These are phyloP conservation scores for Bathelium albidoporum DNA, from an alignment of 495 filamentous ascomycete species.

Conservation along the genomic window DNA sequence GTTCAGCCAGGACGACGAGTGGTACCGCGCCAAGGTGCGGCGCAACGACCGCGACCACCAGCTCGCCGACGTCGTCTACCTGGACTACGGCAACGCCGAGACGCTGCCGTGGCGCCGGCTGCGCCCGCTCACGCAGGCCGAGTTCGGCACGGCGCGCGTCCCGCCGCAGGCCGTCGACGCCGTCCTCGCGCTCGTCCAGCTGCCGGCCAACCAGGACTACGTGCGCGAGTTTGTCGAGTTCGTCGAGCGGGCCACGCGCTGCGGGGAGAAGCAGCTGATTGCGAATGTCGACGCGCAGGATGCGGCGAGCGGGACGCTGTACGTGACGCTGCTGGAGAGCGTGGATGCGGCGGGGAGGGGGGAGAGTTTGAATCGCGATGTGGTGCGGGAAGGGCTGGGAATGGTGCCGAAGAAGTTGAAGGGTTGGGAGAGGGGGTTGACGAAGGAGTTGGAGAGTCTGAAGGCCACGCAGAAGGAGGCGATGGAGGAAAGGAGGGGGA, in stretches of 20 bases:
- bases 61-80: slow-evolving; percentile 80
- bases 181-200: slow-evolving; percentile 75
- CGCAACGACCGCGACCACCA: slow-evolving; percentile 85
- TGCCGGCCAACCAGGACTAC: slow-evolving; percentile 70
- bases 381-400: slow-evolving; percentile 71
- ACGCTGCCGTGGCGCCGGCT: slow-evolving; percentile 71
- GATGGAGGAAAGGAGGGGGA: slow-evolving; percentile 64
- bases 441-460: slow-evolving; percentile 57
- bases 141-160: slow-evolving; percentile 70
- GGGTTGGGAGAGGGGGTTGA: slow-evolving; percentile 71
- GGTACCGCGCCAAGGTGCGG: slow-evolving; percentile 87
- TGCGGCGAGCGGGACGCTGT: slow-evolving; percentile 61
- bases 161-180: slow-evolving; percentile 82
- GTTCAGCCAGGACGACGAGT: slow-evolving; percentile 76
- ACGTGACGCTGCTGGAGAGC: slow-evolving; percentile 79
- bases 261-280: slow-evolving; percentile 53
- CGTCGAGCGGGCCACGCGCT: slow-evolving; percentile 54
- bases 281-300: slow-evolving; percentile 79
- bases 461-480: slow-evolving; percentile 61
- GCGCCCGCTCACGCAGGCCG: slow-evolving; percentile 62
- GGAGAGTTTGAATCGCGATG: slow-evolving; percentile 76
- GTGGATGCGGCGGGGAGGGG: slow-evolving; percentile 44
- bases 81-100: slow-evolving; percentile 95
- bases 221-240: slow-evolving; percentile 64
- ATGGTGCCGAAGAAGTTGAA: slow-evolving; percentile 85